These are phyloP conservation scores for Fistulifera pelliculosa DNA, from an alignment of 108 stramenopile genomes.

Conservation along the genomic window DNA sequence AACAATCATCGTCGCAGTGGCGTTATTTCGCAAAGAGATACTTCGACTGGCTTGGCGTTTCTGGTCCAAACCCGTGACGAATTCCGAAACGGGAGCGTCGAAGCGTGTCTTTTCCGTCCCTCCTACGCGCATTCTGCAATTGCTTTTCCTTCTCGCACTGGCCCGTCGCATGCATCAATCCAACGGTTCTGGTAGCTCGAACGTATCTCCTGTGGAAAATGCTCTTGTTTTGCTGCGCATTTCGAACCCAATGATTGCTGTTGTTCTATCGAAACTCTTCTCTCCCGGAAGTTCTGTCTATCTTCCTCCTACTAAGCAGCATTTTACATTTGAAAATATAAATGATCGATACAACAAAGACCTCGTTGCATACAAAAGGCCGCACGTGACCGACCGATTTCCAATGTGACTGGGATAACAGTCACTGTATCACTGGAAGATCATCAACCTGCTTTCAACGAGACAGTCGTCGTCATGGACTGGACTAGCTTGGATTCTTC, in stretches of 20 bases:
- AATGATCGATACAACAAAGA: constrained; percentile 48
- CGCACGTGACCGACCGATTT: constrained; percentile 5
- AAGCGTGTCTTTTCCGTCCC: no score
- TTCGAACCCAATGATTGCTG: constrained; percentile 18
- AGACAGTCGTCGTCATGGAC: constrained; percentile 55
- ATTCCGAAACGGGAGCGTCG: no score
- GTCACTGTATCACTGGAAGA: no score
- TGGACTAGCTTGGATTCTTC: constrained; percentile 47
- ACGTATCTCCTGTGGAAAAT: neutral
- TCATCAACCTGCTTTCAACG: constrained; percentile 18
- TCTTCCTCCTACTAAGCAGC: constrained; percentile 60
- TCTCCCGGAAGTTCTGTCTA: constrained; percentile 31
- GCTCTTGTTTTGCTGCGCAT: constrained; percentile 12
- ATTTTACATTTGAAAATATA: constrained; percentile 68
- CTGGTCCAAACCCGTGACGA: no score
- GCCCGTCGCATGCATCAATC: no score
- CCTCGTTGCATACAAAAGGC: constrained; percentile 38
- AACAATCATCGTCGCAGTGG: no score
- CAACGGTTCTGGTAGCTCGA: no score
- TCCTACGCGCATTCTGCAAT: no score
- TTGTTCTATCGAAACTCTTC: constrained; percentile 20
- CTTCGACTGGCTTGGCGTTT: no score
- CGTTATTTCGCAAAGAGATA: no score
- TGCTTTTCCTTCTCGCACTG: no score
- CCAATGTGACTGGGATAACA: neutral